These are phyloP conservation scores for Rhizoctonia solani DNA, from an alignment of 1,284 basidiomycete genomes.

Conservation along the genomic window DNA sequence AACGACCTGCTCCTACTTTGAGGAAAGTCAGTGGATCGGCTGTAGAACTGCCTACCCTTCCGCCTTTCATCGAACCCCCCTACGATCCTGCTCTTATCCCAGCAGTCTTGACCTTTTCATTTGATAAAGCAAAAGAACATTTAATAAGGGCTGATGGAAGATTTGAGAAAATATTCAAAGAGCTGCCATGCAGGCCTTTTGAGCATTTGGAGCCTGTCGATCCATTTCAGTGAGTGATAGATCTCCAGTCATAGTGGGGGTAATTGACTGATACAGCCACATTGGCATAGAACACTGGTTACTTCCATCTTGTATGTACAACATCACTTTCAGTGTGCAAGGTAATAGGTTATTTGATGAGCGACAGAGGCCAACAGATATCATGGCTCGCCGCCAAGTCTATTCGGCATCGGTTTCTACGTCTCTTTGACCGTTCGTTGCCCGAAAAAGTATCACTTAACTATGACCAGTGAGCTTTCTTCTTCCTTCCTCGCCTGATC, in stretches of 20 bases:
- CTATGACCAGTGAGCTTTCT: conserved; percentile 36
- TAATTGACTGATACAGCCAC: conserved; percentile 17
- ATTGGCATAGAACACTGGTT: conserved; percentile 60
- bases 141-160: conserved; percentile 69
- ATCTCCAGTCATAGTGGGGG: not conserved
- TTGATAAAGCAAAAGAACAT: conserved; percentile 73
- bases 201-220: conserved; percentile 71
- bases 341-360: not conserved
- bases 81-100: conserved; percentile 50
- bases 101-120: conserved; percentile 70
- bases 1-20: too few relatives aligned
- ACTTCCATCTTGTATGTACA: conserved; percentile 65
- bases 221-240: conserved; percentile 66
- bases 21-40: conserved; percentile 1
- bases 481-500: not conserved
- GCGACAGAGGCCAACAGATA: conserved; percentile 79
- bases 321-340: not conserved
- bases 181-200: conserved; percentile 72
- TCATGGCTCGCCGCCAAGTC: conserved; percentile 88
- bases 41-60: not conserved
- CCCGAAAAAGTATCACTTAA: conserved; percentile 60
- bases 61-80: not conserved
- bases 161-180: conserved; percentile 69
- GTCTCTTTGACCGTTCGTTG: conserved; percentile 70
- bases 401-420: conserved; percentile 81